Evolutionary conservation across 345 rosid genomes (phyloP), one percentile per base, ranked within the genome.

Genomic region (Citrus glauca): DNA sequence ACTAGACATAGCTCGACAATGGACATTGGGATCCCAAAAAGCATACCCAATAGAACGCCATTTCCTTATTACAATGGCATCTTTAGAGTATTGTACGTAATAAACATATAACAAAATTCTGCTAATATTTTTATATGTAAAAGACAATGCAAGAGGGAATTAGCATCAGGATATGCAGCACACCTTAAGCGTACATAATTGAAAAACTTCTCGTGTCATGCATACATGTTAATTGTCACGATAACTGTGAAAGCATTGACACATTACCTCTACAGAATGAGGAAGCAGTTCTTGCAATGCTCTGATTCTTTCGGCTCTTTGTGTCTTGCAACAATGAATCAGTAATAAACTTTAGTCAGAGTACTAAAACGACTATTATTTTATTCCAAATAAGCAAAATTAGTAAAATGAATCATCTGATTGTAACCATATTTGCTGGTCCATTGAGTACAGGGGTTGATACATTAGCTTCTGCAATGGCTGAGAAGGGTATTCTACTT

Each of bases 261-360:
- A n/a, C 25, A 9, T 69, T 83, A 89, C 91, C 89, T 87, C 81
- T 5, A 66, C 75, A 72, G 88, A 71, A 67, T 76, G 77, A 40
- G 91, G 92, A 69, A 89, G 88, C 79, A 87, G 80, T 76, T 85
- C 81, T 40, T 80, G 88, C 82, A 84, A 76, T 53, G 85, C 85
- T 80, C 80, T 80, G 48, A 91, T 72, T 75, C 83, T 77, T 69
- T 86, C 85, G 48, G 80, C 77, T 76, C 87, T 85, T 55, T 77
- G 62, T 71, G 66, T 62, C 87, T 79, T 88, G 33, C 92, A 88
- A 73, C 72, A 68, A 90, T 88, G 87, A 68, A 76, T 65, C 37
- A 20, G 30, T 38, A 61, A 32, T 59, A 50, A 69, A 7, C 25
- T 30, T 71, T 64, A 40, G 38, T 27, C 20, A 32, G 22, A 22